Conservation (phyloP, 2,329 filamentous ascomycete genomes). For the Aspergillus sergii region DNA sequence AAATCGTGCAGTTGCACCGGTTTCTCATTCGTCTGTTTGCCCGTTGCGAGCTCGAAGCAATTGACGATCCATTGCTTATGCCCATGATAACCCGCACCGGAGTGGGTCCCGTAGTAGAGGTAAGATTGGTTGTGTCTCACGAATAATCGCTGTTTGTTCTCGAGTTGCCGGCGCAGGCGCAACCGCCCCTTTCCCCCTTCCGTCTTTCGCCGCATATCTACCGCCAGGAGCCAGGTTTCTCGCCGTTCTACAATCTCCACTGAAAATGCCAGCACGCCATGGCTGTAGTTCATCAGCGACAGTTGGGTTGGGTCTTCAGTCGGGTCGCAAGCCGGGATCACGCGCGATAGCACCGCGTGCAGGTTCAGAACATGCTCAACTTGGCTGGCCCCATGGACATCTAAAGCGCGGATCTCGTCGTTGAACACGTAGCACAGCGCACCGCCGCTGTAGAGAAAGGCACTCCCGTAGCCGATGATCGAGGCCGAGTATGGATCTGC, state of each 20-base stretch:
- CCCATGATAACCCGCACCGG: conserved; percentile 55
- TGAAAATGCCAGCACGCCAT: conserved; percentile 61
- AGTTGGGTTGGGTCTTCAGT: conserved; percentile 50
- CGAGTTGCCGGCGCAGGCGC: conserved; percentile 46
- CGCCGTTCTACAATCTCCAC: conserved; percentile 50
- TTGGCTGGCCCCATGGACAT: conserved; percentile 54
- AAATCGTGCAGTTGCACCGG: conserved; percentile 59
- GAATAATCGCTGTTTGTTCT: conserved; percentile 61
- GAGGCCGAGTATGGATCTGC: conserved; percentile 65
- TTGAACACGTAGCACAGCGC: conserved; percentile 65
- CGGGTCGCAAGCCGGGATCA: conserved; percentile 35
- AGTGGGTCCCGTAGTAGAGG: conserved; percentile 69
- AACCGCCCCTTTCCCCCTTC: conserved; percentile 35
- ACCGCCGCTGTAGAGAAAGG: conserved; percentile 66
- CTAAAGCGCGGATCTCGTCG: conserved; percentile 59
- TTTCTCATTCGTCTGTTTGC: conserved; percentile 46
- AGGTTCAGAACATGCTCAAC: conserved; percentile 62
- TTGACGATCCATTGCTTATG: conserved; percentile 65
- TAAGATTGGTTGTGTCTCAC: conserved; percentile 65
- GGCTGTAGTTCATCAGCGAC: conserved; percentile 59
- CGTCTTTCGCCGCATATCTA: conserved; percentile 42
- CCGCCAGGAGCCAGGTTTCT: conserved; percentile 57
- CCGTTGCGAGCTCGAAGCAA: conserved; percentile 52
- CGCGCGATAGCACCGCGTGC: conserved; percentile 43
- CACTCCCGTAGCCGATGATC: conserved; percentile 61